Evolutionary conservation across 345 rosid genomes (phyloP).

Genomic region (Eucalyptus tenuipes): DNA sequence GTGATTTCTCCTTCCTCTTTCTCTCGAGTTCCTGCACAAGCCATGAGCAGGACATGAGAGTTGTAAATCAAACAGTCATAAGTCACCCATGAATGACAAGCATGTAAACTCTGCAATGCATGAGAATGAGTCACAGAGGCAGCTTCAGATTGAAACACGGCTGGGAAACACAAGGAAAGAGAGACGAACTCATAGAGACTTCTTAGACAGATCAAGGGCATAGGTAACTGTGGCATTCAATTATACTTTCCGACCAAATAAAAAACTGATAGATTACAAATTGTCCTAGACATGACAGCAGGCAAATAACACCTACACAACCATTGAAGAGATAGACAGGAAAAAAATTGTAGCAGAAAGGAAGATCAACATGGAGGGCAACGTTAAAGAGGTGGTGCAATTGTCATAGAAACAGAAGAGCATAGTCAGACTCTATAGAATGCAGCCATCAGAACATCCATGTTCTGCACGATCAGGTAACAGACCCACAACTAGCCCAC

Average conservation of each 20-base stretch:
- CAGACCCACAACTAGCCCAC: not conserved
- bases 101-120: not conserved
- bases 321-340: not conserved
- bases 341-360: not conserved
- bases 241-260: not conserved
- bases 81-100: not conserved
- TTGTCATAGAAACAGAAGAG: not conserved
- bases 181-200: not conserved
- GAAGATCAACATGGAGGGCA: not conserved
- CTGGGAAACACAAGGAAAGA: not conserved
- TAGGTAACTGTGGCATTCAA: not conserved
- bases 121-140: not conserved
- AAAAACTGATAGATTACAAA: not conserved
- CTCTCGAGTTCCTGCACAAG: slow-evolving; percentile 58
- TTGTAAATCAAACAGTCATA: not conserved
- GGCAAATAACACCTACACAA: not conserved
- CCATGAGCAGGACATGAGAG: not conserved
- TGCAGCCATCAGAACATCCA: not conserved
- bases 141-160: not conserved
- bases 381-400: not conserved
- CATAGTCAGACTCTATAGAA: not conserved
- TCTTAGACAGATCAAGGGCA: not conserved
- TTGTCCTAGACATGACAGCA: not conserved
- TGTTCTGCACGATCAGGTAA: not conserved
- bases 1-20: slow-evolving; percentile 75